Conservation (phyloP, 2,329 filamentous ascomycete species). For the Scolecobasidium constrictum region DNA sequence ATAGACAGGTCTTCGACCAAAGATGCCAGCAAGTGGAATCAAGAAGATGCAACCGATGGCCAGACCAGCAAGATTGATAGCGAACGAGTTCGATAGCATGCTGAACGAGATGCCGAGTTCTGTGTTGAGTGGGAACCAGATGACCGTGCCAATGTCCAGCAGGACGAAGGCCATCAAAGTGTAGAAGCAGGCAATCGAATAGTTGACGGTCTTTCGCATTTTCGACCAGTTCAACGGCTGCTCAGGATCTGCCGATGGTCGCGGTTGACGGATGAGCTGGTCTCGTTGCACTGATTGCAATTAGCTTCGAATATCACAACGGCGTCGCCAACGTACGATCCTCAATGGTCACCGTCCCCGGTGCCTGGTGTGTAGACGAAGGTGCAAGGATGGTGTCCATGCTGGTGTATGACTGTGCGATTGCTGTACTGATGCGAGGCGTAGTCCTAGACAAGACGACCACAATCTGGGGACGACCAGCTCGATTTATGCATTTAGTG, state of each 20-base stretch:
- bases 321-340: neutral
- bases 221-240: constrained; percentile 25
- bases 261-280: neutral
- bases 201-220: constrained; percentile 6
- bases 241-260: neutral
- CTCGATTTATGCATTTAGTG: too few species aligned
- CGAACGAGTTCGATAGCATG: constrained; percentile 1
- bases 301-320: neutral
- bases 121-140: neutral
- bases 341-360: neutral
- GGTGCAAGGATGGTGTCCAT: too few species aligned
- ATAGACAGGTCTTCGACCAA: constrained; percentile 5
- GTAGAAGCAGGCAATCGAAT: constrained; percentile 3
- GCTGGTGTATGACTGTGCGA: too few species aligned
- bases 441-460: too few species aligned
- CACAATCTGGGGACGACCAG: too few species aligned
- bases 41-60: constrained; percentile 3
- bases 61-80: constrained; percentile 3
- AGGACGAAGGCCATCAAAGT: constrained; percentile 5
- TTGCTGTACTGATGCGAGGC: too few species aligned
- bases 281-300: neutral
- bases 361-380: too few species aligned
- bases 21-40: constrained; percentile 6
- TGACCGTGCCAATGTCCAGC: constrained; percentile 3
- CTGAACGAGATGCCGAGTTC: constrained; percentile 1